A percentile compares a stretch with the other conserved stretches of the same genome.
These are phyloP conservation scores for Bryum argenteum DNA, from an alignment of 225 moss, liverwort and hornwort genomes.

Conservation along the genomic window DNA sequence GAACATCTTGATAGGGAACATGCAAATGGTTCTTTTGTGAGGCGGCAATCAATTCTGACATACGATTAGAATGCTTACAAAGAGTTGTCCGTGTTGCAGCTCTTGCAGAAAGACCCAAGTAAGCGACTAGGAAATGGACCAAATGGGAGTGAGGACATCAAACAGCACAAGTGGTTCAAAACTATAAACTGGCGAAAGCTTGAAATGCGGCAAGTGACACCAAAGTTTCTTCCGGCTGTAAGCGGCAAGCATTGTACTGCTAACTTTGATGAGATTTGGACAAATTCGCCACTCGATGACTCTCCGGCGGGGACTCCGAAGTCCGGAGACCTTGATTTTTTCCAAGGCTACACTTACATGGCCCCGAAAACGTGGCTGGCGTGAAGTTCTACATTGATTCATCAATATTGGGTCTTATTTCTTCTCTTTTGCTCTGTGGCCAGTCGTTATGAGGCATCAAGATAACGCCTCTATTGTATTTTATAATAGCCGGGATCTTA, in stretches of 20 bases:
- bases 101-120: constrained; percentile 80
- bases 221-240: constrained; percentile 86
- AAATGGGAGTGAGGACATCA: constrained; percentile 79
- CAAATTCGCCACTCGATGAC: constrained; percentile 77
- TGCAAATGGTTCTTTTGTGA: too few species aligned
- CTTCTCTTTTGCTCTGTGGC: not conserved
- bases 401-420: not conserved
- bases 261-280: constrained; percentile 99
- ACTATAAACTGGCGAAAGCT: constrained; percentile 88
- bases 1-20: too few species aligned
- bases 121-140: constrained; percentile 84
- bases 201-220: constrained; percentile 79
- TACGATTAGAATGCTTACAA: too few species aligned
- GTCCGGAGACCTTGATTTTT: constrained; percentile 72
- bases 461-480: constrained; percentile 36
- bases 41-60: too few species aligned
- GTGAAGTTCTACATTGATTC: constrained; percentile 31
- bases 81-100: constrained; percentile 41
- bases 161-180: constrained; percentile 95
- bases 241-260: constrained; percentile 90
- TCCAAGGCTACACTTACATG: constrained; percentile 86
- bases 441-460: constrained; percentile 21
- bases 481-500: constrained; percentile 41
- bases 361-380: constrained; percentile 74
- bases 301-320: constrained; percentile 95